These are phyloP conservation scores for Didymella exigua DNA, from an alignment of 2,329 filamentous ascomycete genomes.

Conservation along the genomic window DNA sequence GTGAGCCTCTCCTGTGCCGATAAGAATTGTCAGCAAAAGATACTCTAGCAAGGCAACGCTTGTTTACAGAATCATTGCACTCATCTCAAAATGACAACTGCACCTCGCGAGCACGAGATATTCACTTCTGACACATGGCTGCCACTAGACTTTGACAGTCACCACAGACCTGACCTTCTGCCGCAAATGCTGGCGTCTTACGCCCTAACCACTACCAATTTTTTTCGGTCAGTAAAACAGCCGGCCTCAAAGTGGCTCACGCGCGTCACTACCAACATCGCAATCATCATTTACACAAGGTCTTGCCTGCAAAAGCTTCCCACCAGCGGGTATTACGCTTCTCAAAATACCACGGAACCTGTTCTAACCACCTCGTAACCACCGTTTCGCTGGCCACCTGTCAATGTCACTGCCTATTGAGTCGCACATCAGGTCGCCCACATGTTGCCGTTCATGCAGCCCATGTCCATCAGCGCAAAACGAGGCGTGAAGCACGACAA, in stretches of 20 bases:
- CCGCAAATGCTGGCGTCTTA: background rate
- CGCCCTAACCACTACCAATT: background rate
- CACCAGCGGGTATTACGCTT: background rate
- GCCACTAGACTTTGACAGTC: background rate
- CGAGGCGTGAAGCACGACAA: conserved; percentile 7
- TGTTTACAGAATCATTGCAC: background rate
- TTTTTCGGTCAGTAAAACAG: background rate
- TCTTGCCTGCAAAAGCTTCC: background rate
- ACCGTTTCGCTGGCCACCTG: background rate
- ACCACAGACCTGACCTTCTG: background rate
- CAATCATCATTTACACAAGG: background rate
- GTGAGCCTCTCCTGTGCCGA: background rate
- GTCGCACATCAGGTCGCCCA: conserved; percentile 8
- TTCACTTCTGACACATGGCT: background rate
- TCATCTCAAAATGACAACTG: background rate
- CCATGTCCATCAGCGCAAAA: conserved; percentile 7
- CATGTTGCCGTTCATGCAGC: conserved; percentile 3
- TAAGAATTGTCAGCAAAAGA: background rate
- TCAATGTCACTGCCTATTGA: background rate
- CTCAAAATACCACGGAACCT: background rate
- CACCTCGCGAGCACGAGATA: background rate
- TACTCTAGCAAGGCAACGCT: background rate
- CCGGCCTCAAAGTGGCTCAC: background rate
- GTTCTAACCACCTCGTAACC: conserved; percentile 6
- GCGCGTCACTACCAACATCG: background rate